Base-by-base conservation (phyloP, 179 eudicot genomes). In the Nepenthes alata region DNA sequence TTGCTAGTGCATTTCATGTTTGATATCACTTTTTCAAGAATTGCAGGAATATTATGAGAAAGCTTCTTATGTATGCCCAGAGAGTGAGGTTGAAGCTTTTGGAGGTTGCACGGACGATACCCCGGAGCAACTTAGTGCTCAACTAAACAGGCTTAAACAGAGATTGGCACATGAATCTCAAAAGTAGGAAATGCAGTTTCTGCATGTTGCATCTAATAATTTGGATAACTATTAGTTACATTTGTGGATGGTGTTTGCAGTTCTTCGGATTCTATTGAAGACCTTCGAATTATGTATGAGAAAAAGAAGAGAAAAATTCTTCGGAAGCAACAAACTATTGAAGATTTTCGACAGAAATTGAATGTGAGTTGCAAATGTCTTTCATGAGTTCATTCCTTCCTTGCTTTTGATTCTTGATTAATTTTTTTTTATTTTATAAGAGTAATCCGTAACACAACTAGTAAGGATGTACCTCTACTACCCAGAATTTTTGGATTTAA, bases 71-170 rank as follows among this genome's bases (percentile, higher is more conserved):
- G 82, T 90, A 64, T 87, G 91, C 72, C 85, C 89, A 2, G 97
- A 93, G 78, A 82, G 82, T 70, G 94, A 86, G 61, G 59, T 93
- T 73, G 85, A 90, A 72, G 88, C 82, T 45, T 61, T 85, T 69
- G 95, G 81, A 62, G 96, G 89, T 48, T 71, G 78, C 81, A 75
- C 67, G 64, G 94, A 74, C 38, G 73, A 75, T 67, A 75, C 72
- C n/a, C 94, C 94, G 5, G 94, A 87, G 72, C 81, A 93, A 70
- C 84, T 93, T 49, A 80, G 85, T 75, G 91, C 95, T 68, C 87
- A 81, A 52, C 61, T 93, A 44, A 73, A 39, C 35, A 80, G 80
- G 74, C 72, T 87, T 74, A 77, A 59, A 52, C 83, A 78, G 65
- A 85, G 86, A 74, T 81, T 87, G 63, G 76, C 74, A 64, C 88